Conservation (phyloP, 805 yeast genomes). For the Suhomyces vadensis region DNA sequence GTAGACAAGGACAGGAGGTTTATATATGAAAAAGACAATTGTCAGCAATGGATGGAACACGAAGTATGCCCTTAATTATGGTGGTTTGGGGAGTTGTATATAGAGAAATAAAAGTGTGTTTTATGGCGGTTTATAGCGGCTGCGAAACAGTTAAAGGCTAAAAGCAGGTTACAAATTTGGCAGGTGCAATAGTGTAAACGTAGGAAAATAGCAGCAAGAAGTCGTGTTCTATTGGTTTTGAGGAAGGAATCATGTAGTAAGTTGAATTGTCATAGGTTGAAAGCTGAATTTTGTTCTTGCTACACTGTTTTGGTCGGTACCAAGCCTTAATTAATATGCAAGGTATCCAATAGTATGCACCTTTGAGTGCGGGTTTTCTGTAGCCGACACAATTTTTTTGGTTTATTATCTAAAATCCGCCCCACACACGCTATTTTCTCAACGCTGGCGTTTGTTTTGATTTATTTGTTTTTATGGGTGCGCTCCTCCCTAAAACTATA, state of each 20-base stretch:
- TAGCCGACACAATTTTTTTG: constrained; percentile 1
- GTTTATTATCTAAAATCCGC: constrained; percentile 2
- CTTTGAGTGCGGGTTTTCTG: neutral
- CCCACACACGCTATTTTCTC: constrained; percentile 1
- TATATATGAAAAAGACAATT: constrained; percentile 52
- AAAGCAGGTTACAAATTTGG: neutral
- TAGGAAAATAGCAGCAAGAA: too few species aligned
- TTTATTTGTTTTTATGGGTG: constrained; percentile 8
- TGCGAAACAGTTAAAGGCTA: neutral
- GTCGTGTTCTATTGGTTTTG: too few species aligned
- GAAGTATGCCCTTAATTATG: constrained; percentile 71
- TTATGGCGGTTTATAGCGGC: constrained; percentile 1
- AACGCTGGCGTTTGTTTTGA: constrained; percentile 7
- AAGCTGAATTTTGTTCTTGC: too few species aligned
- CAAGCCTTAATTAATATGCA: too few species aligned
- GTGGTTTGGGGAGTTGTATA: constrained; percentile 2
- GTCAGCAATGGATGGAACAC: constrained; percentile 70
- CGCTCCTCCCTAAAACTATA: constrained; percentile 4
- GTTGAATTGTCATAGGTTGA: too few species aligned
- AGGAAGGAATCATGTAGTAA: too few species aligned
- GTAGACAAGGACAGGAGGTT: constrained; percentile 57
- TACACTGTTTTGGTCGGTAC: too few species aligned
- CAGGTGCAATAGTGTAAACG: neutral
- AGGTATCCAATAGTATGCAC: neutral
- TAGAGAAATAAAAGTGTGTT: neutral